Evolutionary conservation across 1,284 basidiomycete genomes (phyloP), one percentile per base, ranked within the genome.

Genomic region (Hymenochaete sp.): DNA sequence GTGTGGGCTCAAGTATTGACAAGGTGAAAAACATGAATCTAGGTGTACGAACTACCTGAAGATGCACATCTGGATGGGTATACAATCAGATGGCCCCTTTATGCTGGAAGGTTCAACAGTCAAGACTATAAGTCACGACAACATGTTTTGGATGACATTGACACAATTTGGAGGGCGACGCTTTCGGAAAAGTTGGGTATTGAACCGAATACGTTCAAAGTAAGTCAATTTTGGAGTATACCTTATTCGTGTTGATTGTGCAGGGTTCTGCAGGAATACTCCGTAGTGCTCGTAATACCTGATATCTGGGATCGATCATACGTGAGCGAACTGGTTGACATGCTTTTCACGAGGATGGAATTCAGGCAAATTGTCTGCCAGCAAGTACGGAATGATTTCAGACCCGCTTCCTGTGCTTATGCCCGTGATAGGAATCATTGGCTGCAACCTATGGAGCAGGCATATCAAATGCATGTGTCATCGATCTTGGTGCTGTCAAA

Each of bases 381-480:
- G 62, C 92, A 95, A 71, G 90, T 83, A 56, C 54, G 64, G 14
- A 22, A 36, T 9, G 25, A 14, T 24, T 27, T 27, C 11, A 38
- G 8, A 21, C 22, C 28, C 10, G 28, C 32, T 29, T 24, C 27
- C 14, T 50, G 22, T 14, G 19, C 7, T 10, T 37, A n/a, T 6
- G n/a, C 32, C 21, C 32, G 21, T 6, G 13, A 35, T 49, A 95
- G 87, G 93, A 96, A 71, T 85, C 89, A 1, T 71, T 96, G 24
- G 90, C 90, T 40, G 91, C 96, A 4, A 90, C 92, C 1, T 98
- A 96, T 60, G 92, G 93, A 14, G 92, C 95, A 2, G 96, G 96
- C 9, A 82, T 98, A 47, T 91, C 89, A 0, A 86, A 81, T 52
- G 93, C 93, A 9, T 98, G 95, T 59, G 89, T 99, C 2, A 88